Base-by-base conservation (phyloP, 139 green algal species). In the Picochlorum sp. region DNA sequence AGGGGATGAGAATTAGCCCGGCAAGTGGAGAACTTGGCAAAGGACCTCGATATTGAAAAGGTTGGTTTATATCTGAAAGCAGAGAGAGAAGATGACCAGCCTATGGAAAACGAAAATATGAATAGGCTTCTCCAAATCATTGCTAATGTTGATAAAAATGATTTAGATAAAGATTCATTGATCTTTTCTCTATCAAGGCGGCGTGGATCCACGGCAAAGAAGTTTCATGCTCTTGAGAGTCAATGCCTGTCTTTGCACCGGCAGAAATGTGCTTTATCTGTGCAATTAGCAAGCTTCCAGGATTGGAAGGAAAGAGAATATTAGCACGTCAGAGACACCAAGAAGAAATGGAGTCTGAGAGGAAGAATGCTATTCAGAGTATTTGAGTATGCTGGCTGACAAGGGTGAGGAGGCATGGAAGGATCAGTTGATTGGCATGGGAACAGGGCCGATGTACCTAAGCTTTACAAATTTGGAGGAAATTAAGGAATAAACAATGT, bases 401-500 rank as follows among this genome's bases (percentile, higher is more conserved):
- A 67, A 78, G 67, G 52, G 69, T 34, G 75, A 84, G 26, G 49
- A 59, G 5, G 24, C 63, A 10, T 73, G 66, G 50, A 71, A 71
- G 55, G 71, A 79, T 20, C 41, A 57, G 28, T 57, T 84, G 15
- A 67, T 71, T 6, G 67, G 63, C 50, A 84, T 84, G 74, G 78
- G 78, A 24, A 58, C 45, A 45, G 34, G 4, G 10, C 6, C 45
- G 68, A 83, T 4, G 68, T 83, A 11, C 78, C 78, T 30, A 72
- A 69, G 45, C 63, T 81, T 14, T 82, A 83, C 66, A 58, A 52
- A 34, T 45, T 50, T 49, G 52, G 45, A 23, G 64, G 71, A 81
- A 76, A 69, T 63, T 75, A 44, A 70, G 78, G 49, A 84, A 84
- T 68, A 80, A 78, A 69, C 51, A 76, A 47, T 81, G 57, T 68